phyloP scores from a whole-genome alignment of 1,284 basidiomycete genomes.

The Pholiota adiposa region DNA sequence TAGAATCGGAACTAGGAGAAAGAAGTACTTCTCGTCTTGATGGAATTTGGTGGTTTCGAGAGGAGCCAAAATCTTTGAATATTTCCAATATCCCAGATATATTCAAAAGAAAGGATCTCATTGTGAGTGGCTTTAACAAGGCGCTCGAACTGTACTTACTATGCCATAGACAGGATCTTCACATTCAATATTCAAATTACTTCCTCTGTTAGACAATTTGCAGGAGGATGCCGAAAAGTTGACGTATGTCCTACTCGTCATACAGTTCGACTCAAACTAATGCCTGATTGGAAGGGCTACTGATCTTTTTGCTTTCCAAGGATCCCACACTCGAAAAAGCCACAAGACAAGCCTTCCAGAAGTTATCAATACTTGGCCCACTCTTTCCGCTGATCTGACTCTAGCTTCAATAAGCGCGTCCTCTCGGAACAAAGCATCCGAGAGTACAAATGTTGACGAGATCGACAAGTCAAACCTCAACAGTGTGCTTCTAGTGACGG shows the following conservation, averaged over 20 bases:
- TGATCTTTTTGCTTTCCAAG: conserved; percentile 79
- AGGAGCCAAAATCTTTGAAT: conserved; percentile 42
- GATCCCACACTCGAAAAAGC: conserved; percentile 53
- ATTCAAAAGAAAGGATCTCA: conserved; percentile 65
- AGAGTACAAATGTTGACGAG: conserved; percentile 47
- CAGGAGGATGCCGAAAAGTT: conserved; percentile 65
- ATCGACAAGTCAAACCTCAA: conserved; percentile 59
- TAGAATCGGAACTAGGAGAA: conserved; percentile 29
- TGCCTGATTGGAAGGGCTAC: conserved; percentile 53
- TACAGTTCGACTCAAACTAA: conserved; percentile 9
- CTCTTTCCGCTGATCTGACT: conserved; percentile 55
- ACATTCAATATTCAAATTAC: conserved; percentile 65
- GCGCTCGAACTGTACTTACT: not conserved
- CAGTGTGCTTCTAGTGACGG: conserved; percentile 65
- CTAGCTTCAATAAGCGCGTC: conserved; percentile 61
- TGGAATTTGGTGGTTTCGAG: conserved; percentile 73
- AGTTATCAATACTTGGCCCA: conserved; percentile 70
- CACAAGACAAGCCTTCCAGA: conserved; percentile 52
- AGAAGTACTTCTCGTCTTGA: conserved; percentile 36
- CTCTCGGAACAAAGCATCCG: conserved; percentile 35
- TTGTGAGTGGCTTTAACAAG: conserved; percentile 48
- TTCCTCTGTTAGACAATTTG: conserved; percentile 72
- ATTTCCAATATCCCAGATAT: conserved; percentile 69
- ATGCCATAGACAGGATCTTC: conserved; percentile 71
- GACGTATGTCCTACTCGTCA: conserved; percentile 49